Base-by-base conservation (phyloP, 2,329 filamentous ascomycete genomes). In the Pyrenophora tritici-repentis region DNA sequence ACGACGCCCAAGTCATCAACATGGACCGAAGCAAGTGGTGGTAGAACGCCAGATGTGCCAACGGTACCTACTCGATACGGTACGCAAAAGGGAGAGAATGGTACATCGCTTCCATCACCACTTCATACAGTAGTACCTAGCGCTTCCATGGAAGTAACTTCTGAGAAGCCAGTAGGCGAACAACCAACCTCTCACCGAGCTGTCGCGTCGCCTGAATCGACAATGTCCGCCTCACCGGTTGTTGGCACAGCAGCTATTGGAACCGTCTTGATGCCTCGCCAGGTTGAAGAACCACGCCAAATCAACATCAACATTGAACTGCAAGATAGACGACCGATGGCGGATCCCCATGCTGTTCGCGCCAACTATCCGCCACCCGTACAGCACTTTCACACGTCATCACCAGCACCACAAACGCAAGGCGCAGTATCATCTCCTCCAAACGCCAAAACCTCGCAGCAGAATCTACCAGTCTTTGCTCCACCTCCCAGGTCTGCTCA, bases 1-100 rank as follows among this genome's bases (percentile, higher is more conserved):
- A 64, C 67, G 44, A 69, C 77, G 54, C 58, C 73, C 39, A 58
- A 68, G 62, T 64, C 72, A 50, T 62, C 67, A 42, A 66, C 72
- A 44, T 75, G 70, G 64, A 67, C 67, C 4, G 62, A 67, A 42
- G 59, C 53, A 20, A 66, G 58, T 6, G 56, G 33, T 0, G 59
- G 65, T 6, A 61, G 47, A 26, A 70, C 65, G n/a, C 72, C 72
- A 18, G 64, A 66, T 17, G 62, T 74, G 17, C 73, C 73, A 10
- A 62, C 56, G 31, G 47, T 73, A n/a, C 70, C 71, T 37, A 56
- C 64, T 12, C 61, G 57, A 29, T 68, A 64, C 44, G 63, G 55
- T 8, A 59, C 61, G 16, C 29, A 37, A 2, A 38, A 50, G 17
- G 63, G 61, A 65, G n/a, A 62, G 56, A 53, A 59, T 50, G 46